Evolutionary conservation across 2,329 filamentous ascomycete genomes (phyloP), one percentile per base, ranked within the genome.

Genomic region (Aphanocladium album): DNA sequence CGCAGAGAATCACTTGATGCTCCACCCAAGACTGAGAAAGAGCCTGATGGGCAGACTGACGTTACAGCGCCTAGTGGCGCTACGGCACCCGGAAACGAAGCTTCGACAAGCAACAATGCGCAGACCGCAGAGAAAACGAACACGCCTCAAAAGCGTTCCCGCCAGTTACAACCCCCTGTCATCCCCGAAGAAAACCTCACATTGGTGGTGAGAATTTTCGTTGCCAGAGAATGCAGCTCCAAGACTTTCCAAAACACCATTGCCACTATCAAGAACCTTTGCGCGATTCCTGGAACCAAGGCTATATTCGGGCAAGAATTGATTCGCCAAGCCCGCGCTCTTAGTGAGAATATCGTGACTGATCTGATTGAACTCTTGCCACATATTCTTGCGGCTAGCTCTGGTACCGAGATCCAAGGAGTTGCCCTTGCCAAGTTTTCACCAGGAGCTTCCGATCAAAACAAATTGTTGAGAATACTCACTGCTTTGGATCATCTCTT

Each of bases 191-290:
- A 92, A 70, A 97, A 98, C 71, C 83, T 99, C 60, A 90, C 90
- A 62, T 80, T 98, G 61, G 92, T 99, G n/a, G 90, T 98, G 67
- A 95, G 95, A 72, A 96, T 99, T 61, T 90, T 99, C 66, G 91
- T 96, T 47, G 93, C 93, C 64, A 89, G 93, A 53, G 95, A 99
- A 74, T 99, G 95, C 76, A 96, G 91, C 70, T 93, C 91, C 64
- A 97, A 96, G 80, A 98, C 95, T 0, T 99, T 99, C 82, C 90
- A 95, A 71, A 96, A 98, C 74, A 98, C 95, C 0, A 84, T 99
- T 58, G 95, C 93, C 17, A 96, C 96, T n/a, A 96, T 99, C 79
- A 98, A 96, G 78, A 97, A 98, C 70, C 83, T 99, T 47, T 98
- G 93, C 5, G 88, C 90, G 43, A 95, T 99, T 63, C 92, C 93